Base-by-base conservation (phyloP, 306 rosid genomes). In the Prunus persica region DNA sequence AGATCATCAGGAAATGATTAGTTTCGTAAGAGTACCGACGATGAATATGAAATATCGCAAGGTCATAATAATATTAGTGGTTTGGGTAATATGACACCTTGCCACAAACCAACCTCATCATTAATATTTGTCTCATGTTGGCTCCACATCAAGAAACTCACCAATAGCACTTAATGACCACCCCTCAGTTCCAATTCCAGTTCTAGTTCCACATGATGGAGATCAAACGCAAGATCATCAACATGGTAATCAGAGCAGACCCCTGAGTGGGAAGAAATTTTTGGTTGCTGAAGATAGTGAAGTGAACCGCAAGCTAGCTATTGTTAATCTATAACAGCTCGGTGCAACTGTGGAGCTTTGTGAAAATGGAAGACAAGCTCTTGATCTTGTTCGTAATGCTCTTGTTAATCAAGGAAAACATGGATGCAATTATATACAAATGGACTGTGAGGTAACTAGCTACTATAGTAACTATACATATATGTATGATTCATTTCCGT, bases 391-490 rank as follows among this genome's bases (percentile, higher is more conserved):
- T 80, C 60, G 46, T 50, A 78, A 79, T 15, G 90, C 74, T 72
- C 80, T 89, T 24, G 11, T 14, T 28, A 32, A 66, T 52, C 79
- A 55, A 50, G 32, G 55, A 28, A 63, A 79, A 66, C 63, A 38
- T 1, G 82, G 74, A 24, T 92, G 82, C 28, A 90, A 90, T 75
- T 92, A 85, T 79, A 85, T 92, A 71, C 72, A 92, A 46, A 92
- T 95, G 97, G 98, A 90, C 46, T 89, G 92, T 56, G 88, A 87
- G 96, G 96, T 90, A 78, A 32, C 38, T 5, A 32, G 38, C 38
- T 32, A 32, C 38, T 32, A 18, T 11, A 6, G 1, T 15, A 27
- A 27, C 28, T 3, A 18, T 19, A 25, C 54, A 5, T 7, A 25
- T 62, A 69, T 41, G 32, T 64, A 6, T 50, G 69, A 27, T 28